Conservation (phyloP, 2,329 filamentous ascomycete genomes). For the Chaetomium globosum region DNA sequence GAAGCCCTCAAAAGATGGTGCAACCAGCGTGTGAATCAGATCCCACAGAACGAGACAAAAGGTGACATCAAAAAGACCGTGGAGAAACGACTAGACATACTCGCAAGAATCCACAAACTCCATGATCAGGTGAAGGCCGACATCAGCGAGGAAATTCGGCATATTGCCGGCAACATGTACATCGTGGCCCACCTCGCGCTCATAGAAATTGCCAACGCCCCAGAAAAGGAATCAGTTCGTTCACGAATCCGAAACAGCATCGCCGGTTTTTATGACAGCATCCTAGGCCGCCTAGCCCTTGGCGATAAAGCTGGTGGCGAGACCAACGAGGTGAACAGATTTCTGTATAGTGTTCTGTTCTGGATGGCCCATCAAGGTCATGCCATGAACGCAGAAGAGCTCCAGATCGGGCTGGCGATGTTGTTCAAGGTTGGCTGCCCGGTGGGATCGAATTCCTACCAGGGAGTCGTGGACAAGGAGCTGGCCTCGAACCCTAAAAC, state of each 20-base stretch:
- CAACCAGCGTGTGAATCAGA: too few species aligned
- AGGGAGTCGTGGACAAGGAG: background rate
- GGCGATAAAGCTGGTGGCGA: background rate
- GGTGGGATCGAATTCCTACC: background rate
- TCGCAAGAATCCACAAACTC: background rate
- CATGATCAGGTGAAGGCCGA: background rate
- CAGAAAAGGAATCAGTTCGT: too few species aligned
- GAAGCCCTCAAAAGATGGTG: too few species aligned
- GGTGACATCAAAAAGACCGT: background rate
- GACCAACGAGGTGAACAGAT: background rate
- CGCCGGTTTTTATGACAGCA: background rate
- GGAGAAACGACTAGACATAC: background rate
- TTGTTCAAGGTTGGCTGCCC: background rate
- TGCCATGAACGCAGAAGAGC: background rate
- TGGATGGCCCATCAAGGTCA: background rate
- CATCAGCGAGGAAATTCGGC: background rate
- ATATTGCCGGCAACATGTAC: background rate
- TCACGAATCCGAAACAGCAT: background rate
- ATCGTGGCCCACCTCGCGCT: background rate
- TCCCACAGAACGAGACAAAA: too few species aligned
- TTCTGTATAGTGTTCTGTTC: background rate
- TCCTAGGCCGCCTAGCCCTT: background rate
- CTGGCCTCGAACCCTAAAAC: background rate
- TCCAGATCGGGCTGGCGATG: background rate
- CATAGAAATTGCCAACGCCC: background rate